Evolutionary conservation across 129 eudicot species (phyloP).

Genomic region (Ambrosia artemisiifolia): DNA sequence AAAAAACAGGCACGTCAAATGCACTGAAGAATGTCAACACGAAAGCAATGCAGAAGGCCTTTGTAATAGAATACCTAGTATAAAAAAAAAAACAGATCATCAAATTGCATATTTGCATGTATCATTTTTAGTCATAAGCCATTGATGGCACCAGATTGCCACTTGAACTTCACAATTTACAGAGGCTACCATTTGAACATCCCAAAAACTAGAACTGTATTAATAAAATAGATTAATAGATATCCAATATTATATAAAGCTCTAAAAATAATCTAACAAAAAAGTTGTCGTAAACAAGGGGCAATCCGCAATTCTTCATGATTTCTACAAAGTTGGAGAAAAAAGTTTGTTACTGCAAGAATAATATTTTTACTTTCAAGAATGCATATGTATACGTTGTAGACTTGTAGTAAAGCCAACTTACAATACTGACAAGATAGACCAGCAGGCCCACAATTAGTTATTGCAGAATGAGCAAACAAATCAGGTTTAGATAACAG

Average conservation of each 20-base stretch:
- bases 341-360: neutral
- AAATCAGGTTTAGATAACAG: neutral
- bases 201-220: neutral
- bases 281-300: neutral
- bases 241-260: neutral
- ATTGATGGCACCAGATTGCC: neutral
- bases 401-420: neutral
- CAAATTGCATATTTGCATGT: conserved; percentile 16
- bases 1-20: conserved; percentile 96
- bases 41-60: conserved; percentile 88
- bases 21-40: conserved; percentile 77
- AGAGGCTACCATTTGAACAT: neutral
- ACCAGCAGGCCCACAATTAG: neutral
- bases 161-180: neutral
- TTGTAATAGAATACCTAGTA: conserved; percentile 81
- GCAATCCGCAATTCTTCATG: neutral
- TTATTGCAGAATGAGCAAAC: neutral
- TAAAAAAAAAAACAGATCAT: conserved; percentile 1
- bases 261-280: neutral
- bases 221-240: neutral
- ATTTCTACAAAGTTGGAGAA: neutral
- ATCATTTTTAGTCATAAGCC: neutral
- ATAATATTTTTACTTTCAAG: neutral
- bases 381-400: neutral
- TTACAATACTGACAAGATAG: neutral